Base-by-base conservation (phyloP, 2,329 filamentous ascomycete species). In the Aureobasidium sp. region DNA sequence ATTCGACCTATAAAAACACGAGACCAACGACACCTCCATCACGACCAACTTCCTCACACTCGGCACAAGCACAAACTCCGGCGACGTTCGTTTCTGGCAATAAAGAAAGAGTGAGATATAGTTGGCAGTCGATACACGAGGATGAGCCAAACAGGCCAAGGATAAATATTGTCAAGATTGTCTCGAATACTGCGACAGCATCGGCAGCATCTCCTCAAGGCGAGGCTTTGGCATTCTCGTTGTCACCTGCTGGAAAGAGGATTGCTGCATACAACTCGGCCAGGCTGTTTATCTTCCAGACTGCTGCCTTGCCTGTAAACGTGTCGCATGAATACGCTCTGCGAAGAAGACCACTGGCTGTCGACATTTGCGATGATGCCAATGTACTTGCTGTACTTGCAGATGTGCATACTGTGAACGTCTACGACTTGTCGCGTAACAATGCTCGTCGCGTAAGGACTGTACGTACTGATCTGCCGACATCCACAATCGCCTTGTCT, bases 191-290 rank as follows among this genome's bases (percentile, higher is more conserved):
- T 8, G 93, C 93, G 71, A 95, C 92, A 75, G 95, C 93, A 1
- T 94, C 74, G 50, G 76, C 93, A 27, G 87, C 87, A 3, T 94
- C 93, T 5, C 61, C 61, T 25, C 73, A 73, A 13, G 76, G 76
- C 38, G 94, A 97, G 77, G 93, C 93, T 53, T 93, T 97, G 81
- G 92, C 93, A 64, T 97, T 97, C 77, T 90, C 88, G 68, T 88
- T 93, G 67, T 97, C 94, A 2, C 89, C 93, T 8, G 88, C 87
- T 63, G 93, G 93, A 3, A 89, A 91, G 70, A 88, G 91, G 71
- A 80, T 97, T 36, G 85, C 97, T 47, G 93, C 92, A 60, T 93
- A 94, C 77, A 97, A 93, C 77, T 97, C 94, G 43, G 95, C 93
- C 16, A 87, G 94, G 66, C 93, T 97, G 69, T 92, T 95, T 72